Evolutionary conservation across 1,284 basidiomycete genomes (phyloP).

Genomic region (Tilletia setariae): DNA sequence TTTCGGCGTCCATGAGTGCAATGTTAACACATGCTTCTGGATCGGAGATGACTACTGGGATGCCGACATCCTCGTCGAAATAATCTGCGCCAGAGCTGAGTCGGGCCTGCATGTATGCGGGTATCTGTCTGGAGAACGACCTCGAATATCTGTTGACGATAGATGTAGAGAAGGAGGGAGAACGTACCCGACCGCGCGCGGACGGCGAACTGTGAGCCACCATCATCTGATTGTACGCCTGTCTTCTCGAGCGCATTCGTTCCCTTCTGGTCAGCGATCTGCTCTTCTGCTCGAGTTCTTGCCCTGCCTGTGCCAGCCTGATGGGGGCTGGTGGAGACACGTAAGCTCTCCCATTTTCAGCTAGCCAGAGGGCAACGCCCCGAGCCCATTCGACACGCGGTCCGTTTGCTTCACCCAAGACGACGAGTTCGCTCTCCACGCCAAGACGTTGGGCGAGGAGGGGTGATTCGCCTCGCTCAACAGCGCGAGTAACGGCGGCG

Average conservation of each 20-base stretch:
- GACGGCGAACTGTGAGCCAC: background rate
- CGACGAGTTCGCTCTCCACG: constrained; percentile 50
- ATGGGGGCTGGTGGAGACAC: constrained; percentile 31
- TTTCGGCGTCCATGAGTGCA: constrained; percentile 3
- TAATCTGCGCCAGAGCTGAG: too few relatives aligned
- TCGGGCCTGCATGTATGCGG: background rate
- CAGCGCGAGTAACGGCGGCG: constrained; percentile 42
- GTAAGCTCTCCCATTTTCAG: constrained; percentile 43
- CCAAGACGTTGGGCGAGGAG: constrained; percentile 44
- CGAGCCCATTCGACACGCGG: constrained; percentile 43
- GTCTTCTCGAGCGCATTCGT: constrained; percentile 14
- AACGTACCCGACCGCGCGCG: too few relatives aligned
- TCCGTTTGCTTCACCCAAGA: constrained; percentile 49
- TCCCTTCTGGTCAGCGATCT: constrained; percentile 1
- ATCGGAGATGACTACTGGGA: background rate
- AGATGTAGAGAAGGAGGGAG: constrained; percentile 18
- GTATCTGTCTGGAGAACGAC: constrained; percentile 23
- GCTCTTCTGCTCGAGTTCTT: background rate
- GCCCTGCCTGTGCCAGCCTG: background rate
- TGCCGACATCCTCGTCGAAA: background rate
- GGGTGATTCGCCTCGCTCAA: constrained; percentile 49
- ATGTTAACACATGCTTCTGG: background rate
- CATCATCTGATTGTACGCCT: constrained; percentile 13
- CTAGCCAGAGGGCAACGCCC: constrained; percentile 48
- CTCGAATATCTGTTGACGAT: constrained; percentile 9